phyloP scores from a whole-genome alignment of 768 basidiomycete genomes.

The Russula ochroleuca region DNA sequence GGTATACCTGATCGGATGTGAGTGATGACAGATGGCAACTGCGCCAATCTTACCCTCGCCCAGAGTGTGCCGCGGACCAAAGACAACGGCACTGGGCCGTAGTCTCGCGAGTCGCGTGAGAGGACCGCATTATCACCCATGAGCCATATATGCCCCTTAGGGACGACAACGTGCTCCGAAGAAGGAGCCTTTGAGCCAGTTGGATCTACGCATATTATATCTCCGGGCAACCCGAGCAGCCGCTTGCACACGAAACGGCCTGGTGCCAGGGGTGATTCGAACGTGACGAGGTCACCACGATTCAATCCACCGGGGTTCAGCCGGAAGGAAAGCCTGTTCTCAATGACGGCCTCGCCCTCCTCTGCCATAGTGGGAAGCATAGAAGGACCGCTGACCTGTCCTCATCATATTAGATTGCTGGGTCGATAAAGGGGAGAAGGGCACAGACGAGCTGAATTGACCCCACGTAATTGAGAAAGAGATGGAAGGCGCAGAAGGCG shows the following conservation, averaged over 20 bases:
- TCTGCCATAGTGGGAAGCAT: constrained; percentile 73
- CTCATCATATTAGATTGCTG: constrained; percentile 1
- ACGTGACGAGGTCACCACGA: constrained; percentile 75
- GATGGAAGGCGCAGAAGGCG: constrained; percentile 52
- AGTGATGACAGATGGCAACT: constrained; percentile 3
- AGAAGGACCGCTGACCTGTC: constrained; percentile 66
- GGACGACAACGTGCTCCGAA: constrained; percentile 70
- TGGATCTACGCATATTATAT: constrained; percentile 85
- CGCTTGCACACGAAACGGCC: constrained; percentile 77
- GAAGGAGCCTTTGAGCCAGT: constrained; percentile 60
- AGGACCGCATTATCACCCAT: constrained; percentile 80
- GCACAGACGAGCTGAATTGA: constrained; percentile 47
- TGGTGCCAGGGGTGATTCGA: constrained; percentile 67
- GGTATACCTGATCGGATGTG: constrained; percentile 31
- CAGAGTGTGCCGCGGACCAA: constrained; percentile 65
- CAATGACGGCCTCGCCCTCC: constrained; percentile 58
- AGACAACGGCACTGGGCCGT: constrained; percentile 86
- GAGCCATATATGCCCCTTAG: constrained; percentile 86
- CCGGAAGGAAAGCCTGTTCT: constrained; percentile 53
- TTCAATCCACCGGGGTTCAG: constrained; percentile 47
- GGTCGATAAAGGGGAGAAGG: constrained; percentile 7
- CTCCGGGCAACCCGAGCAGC: constrained; percentile 85
- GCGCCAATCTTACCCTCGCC: constrained; percentile 51
- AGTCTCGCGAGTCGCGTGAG: constrained; percentile 86
- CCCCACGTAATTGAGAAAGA: constrained; percentile 60